Percentiles rank a stretch among this genome's conserved stretches.
These are phyloP conservation scores for Saturnispora ahearnii DNA, from an alignment of 805 yeast genomes.

Conservation along the genomic window DNA sequence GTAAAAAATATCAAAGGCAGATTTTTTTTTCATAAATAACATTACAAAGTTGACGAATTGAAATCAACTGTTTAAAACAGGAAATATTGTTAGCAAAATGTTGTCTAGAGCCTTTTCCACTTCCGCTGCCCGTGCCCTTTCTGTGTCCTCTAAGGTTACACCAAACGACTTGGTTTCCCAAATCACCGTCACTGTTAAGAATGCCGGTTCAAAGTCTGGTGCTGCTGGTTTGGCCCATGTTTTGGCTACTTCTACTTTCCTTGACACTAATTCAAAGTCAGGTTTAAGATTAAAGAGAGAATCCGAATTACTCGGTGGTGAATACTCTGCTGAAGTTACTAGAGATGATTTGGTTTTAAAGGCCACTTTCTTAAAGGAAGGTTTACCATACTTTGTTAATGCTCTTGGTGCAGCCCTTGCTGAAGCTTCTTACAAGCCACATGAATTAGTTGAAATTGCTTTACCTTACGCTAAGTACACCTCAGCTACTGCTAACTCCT, in stretches of 20 bases:
- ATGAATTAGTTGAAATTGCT: slow-evolving; percentile 77
- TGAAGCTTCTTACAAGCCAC: slow-evolving; percentile 67
- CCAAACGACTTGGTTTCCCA: slow-evolving; percentile 61
- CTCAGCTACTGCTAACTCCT: slow-evolving; percentile 39
- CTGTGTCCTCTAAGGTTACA: slow-evolving; percentile 30
- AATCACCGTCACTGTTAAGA: slow-evolving; percentile 65
- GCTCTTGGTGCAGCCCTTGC: slow-evolving; percentile 68
- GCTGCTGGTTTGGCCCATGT: slow-evolving; percentile 80
- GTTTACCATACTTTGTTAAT: slow-evolving; percentile 85
- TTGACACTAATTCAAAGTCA: slow-evolving; percentile 72
- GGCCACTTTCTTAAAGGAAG: slow-evolving; percentile 77
- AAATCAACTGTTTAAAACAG: neutral
- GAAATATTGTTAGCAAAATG: slow-evolving; percentile 14
- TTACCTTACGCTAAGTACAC: slow-evolving; percentile 70
- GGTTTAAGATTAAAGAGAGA: slow-evolving; percentile 92
- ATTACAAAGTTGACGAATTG: neutral
- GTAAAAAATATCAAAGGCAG: too few relatives aligned
- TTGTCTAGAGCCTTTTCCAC: slow-evolving; percentile 31
- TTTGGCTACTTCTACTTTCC: slow-evolving; percentile 74
- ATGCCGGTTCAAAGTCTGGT: slow-evolving; percentile 74
- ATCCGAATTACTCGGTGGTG: slow-evolving; percentile 87
- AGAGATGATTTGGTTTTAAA: slow-evolving; percentile 78
- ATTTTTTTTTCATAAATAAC: too few relatives aligned
- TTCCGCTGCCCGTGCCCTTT: slow-evolving; percentile 38
- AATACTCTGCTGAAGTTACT: slow-evolving; percentile 55